Base-by-base conservation (phyloP, 306 rosid genomes). In the Comarum palustre region DNA sequence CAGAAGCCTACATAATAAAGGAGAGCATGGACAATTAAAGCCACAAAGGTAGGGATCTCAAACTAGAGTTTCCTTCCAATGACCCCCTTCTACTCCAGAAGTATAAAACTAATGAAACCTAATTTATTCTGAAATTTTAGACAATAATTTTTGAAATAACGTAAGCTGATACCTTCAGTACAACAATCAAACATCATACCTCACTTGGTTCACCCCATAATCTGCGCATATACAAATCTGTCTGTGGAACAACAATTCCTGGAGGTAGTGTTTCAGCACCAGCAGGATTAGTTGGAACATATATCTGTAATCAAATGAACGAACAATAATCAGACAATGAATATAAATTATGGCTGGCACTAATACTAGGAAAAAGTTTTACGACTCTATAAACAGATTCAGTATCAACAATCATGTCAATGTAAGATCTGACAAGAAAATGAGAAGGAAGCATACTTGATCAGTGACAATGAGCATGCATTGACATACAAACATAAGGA, bases 121-220 rank as follows among this genome's bases (percentile, higher is more conserved):
- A 48, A 13, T 14, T 51, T 32, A 51, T 52, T 52, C 48, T 34
- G 64, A 70, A 8, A 52, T 13, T 32, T 10, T 22, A 27, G 20
- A 24, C 45, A 36, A 15, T 43, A 22, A 10, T 14, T 68, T 48
- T 27, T 29, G 5, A 2, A 38, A 42, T 29, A 39, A 50, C 25
- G 32, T 25, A 12, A 32, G 36, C 39, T 32, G 27, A 24, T 52
- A 32, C 43, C 32, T 75, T 59, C 64, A 14, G 17, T 59, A 5
- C 5, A 29, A 59, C 17, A 5, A 59, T 14, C 66, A 73, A 19
- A 79, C 61, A 77, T 60, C 81, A 84, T 87, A 91, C 99, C 91
- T 91, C 99, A 74, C 84, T 88, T 47, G 99, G 99, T 31, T 88
- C 96, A 57, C 99, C 99, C 99, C 99, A 95, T 78, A 91, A 77